Evolutionary conservation across 331 rosid species (phyloP).

Genomic region (Rhamnella rubrinervis): DNA sequence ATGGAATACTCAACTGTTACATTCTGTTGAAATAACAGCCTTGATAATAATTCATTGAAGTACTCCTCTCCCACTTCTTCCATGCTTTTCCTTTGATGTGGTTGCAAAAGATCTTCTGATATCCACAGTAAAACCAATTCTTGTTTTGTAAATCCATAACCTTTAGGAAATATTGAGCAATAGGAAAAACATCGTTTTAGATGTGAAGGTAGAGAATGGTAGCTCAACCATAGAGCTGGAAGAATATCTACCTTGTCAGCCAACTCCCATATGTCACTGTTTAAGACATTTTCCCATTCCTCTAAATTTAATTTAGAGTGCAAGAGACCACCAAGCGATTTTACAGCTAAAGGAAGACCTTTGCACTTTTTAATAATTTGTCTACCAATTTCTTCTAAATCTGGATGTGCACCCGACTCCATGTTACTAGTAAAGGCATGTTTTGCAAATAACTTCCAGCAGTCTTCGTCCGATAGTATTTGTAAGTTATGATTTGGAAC

Average conservation of each 20-base stretch:
- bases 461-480: slow-evolving; percentile 25
- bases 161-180: slow-evolving; percentile 38
- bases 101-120: slow-evolving; percentile 9
- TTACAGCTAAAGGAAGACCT: slow-evolving; percentile 38
- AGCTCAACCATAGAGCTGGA: slow-evolving; percentile 36
- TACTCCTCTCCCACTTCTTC: background rate
- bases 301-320: background rate
- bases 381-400: slow-evolving; percentile 20
- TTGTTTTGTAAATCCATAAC: slow-evolving; percentile 13
- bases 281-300: slow-evolving; percentile 21
- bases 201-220: slow-evolving; percentile 29
- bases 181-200: slow-evolving; percentile 42
- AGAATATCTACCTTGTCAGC: background rate
- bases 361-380: slow-evolving; percentile 27
- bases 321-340: slow-evolving; percentile 30
- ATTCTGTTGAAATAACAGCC: too few relatives aligned
- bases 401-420: background rate
- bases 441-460: slow-evolving; percentile 28
- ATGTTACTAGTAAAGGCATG: slow-evolving; percentile 9
- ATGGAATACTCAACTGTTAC: too few relatives aligned
- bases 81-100: slow-evolving; percentile 23
- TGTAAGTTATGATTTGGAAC: background rate
- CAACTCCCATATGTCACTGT: slow-evolving; percentile 26
- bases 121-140: slow-evolving; percentile 35
- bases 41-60: too few relatives aligned